Percentiles rank a stretch among this genome's conserved stretches.
Conservation (phyloP, 495 filamentous ascomycete genomes). For the Xylaria palmicola region DNA sequence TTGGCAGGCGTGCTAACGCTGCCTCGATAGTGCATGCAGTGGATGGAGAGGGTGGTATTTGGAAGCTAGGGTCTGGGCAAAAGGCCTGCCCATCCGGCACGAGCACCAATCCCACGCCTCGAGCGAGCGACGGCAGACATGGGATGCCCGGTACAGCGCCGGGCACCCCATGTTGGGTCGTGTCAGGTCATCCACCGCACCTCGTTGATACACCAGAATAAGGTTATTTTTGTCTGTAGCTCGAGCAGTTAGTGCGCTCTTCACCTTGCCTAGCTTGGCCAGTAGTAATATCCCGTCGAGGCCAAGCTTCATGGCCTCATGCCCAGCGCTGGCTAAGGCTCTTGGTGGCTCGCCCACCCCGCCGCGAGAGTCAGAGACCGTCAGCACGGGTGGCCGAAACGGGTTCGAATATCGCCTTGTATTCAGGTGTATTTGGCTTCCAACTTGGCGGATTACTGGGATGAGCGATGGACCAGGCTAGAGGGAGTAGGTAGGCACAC, state of each 20-base stretch:
- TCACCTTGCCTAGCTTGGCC: not conserved
- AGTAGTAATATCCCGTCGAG: slow-evolving; percentile 11
- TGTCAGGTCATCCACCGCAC: not conserved
- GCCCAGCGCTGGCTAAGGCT: slow-evolving; percentile 1
- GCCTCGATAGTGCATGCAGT: not conserved
- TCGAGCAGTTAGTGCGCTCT: not conserved
- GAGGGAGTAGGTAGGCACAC: too few relatives aligned
- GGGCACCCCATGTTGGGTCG: not conserved
- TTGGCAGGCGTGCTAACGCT: not conserved
- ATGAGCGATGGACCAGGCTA: not conserved
- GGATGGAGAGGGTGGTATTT: not conserved
- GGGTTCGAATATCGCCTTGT: slow-evolving; percentile 3
- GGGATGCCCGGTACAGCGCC: not conserved
- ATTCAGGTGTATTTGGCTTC: not conserved
- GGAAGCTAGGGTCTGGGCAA: slow-evolving; percentile 15
- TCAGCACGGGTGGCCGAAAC: slow-evolving; percentile 5
- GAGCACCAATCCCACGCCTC: slow-evolving; percentile 10
- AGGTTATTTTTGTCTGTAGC: slow-evolving; percentile 5
- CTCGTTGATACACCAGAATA: not conserved
- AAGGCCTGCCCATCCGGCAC: slow-evolving; percentile 8
- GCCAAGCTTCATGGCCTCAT: slow-evolving; percentile 16
- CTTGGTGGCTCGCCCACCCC: not conserved
- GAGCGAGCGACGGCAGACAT: slow-evolving; percentile 3
- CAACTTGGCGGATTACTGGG: slow-evolving; percentile 10
- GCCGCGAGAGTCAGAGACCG: not conserved